Evolutionary conservation across 371 early-diverging fungal species (phyloP).

Genomic region (Cokeromyces recurvatus): DNA sequence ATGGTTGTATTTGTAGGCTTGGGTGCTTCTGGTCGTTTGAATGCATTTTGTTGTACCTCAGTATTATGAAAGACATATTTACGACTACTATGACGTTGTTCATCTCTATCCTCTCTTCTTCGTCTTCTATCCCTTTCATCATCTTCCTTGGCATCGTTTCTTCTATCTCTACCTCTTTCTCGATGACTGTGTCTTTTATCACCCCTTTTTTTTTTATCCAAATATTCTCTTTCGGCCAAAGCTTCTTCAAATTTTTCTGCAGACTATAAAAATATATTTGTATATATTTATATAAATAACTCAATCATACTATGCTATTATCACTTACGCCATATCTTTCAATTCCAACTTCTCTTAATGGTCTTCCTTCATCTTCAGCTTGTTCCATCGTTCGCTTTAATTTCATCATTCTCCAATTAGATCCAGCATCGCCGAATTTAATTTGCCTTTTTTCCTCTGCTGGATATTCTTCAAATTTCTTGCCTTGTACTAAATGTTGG

Average conservation of each 20-base stretch:
- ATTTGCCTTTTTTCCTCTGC: conserved; percentile 25
- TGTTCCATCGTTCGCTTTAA: conserved; percentile 66
- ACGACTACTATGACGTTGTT: conserved; percentile 8
- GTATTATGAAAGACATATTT: conserved; percentile 35
- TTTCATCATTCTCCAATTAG: conserved; percentile 82
- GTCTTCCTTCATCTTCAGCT: conserved; percentile 62
- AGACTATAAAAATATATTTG: no score
- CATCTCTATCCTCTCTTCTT: conserved; percentile 15
- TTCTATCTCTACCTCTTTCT: no score
- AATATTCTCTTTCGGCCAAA: conserved; percentile 59
- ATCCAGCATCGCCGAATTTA: conserved; percentile 70
- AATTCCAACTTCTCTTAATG: conserved; percentile 64
- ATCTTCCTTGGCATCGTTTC: not conserved
- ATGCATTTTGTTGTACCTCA: conserved; percentile 4
- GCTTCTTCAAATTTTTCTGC: conserved; percentile 66
- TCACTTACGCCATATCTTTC: conserved; percentile 63
- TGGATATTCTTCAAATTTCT: conserved; percentile 45
- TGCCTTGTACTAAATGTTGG: conserved; percentile 39
- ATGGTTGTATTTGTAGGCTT: not conserved
- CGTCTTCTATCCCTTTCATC: conserved; percentile 58
- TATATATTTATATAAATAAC: no score
- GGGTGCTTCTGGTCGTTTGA: conserved; percentile 16
- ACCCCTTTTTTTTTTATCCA: conserved; percentile 44
- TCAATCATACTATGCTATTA: no score
- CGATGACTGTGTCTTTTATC: conserved; percentile 9